phyloP scores from a whole-genome alignment of 176 grass and related monocot genomes.

The Ampelocalamus luodianensis region DNA sequence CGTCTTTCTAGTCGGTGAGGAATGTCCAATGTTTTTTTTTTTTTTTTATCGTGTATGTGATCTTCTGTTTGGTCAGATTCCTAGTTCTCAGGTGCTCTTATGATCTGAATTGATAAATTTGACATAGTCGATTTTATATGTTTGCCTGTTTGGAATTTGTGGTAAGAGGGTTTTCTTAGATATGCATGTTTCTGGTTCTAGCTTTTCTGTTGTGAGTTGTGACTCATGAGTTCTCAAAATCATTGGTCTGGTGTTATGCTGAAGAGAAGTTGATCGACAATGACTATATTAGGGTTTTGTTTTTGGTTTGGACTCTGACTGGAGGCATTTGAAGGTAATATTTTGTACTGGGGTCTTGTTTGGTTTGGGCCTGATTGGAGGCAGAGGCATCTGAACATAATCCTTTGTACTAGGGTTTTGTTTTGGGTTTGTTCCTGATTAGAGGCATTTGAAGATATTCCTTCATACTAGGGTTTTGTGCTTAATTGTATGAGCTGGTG shows the following conservation, averaged over 20 bases:
- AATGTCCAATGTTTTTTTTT: neutral
- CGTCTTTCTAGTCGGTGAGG: neutral
- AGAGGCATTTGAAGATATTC: conserved; percentile 13
- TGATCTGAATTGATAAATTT: neutral
- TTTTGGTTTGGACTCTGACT: conserved; percentile 3
- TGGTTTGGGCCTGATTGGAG: neutral
- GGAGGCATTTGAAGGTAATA: neutral
- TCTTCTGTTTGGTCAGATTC: neutral
- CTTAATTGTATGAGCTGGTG: conserved; percentile 3
- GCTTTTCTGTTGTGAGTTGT: neutral
- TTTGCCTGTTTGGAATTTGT: conserved; percentile 11
- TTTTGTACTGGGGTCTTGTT: neutral
- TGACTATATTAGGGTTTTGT: neutral
- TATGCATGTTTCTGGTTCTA: neutral
- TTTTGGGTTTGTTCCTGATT: neutral
- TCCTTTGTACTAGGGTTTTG: neutral
- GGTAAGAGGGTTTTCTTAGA: conserved; percentile 3
- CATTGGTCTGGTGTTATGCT: neutral
- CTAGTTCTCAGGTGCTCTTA: neutral
- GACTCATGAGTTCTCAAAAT: neutral
- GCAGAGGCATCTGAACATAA: conserved; percentile 8
- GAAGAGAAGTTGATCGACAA: neutral
- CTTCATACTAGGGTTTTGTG: neutral
- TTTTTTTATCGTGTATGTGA: neutral
- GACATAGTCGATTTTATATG: neutral